Conservation (phyloP, 306 rosid genomes). For the Trifolium subterraneum region DNA sequence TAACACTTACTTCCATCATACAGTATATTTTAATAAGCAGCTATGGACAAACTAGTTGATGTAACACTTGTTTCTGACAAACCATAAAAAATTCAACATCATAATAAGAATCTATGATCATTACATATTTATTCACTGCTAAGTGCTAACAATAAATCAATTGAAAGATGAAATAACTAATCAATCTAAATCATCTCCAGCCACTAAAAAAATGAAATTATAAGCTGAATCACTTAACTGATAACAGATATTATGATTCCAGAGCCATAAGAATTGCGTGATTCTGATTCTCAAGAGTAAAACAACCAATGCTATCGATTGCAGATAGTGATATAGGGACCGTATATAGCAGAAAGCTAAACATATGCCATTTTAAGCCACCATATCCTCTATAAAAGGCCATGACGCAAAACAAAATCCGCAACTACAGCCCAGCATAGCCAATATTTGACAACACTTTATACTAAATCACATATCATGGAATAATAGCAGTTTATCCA, state of each 20-base stretch:
- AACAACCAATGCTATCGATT: background rate
- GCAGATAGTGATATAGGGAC: too few relatives aligned
- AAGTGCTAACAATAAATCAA: background rate
- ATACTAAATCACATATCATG: background rate
- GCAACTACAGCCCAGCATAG: too few relatives aligned
- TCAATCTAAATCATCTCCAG: constrained; percentile 6
- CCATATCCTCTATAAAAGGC: too few relatives aligned
- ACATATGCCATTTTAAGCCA: too few relatives aligned
- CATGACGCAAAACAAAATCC: background rate
- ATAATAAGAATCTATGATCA: background rate
- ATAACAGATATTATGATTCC: background rate
- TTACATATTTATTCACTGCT: background rate
- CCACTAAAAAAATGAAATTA: background rate
- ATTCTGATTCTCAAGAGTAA: background rate
- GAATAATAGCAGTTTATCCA: background rate
- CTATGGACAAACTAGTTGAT: background rate
- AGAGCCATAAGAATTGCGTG: background rate
- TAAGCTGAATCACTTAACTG: background rate
- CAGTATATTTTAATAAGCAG: background rate
- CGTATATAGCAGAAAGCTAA: too few relatives aligned
- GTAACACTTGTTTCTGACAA: constrained; percentile 35
- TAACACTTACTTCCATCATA: constrained; percentile 41
- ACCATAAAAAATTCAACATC: constrained; percentile 7
- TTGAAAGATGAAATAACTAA: background rate
- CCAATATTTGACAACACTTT: background rate